Conservation (phyloP, 75 land plant genomes). For the Picea glauca region DNA sequence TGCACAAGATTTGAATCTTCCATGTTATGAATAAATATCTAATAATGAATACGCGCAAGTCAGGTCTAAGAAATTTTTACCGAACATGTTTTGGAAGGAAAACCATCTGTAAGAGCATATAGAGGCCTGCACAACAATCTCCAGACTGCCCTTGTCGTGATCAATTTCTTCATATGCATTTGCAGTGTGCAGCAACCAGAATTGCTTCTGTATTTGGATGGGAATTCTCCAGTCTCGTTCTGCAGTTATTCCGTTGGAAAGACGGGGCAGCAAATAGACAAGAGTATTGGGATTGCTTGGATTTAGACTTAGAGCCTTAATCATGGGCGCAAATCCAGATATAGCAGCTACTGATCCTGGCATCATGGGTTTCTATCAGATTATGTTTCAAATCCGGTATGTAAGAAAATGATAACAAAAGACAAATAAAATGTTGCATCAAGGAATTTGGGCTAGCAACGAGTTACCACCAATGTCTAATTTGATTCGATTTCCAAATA, state of each 20-base stretch:
- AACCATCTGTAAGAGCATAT: slow-evolving; percentile 82
- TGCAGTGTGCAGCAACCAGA: slow-evolving; percentile 60
- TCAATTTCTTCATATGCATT: slow-evolving; percentile 55
- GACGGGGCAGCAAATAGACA: slow-evolving; percentile 61
- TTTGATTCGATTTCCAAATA: slow-evolving; percentile 71
- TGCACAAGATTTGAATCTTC: no score
- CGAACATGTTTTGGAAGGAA: slow-evolving; percentile 66
- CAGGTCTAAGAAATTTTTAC: slow-evolving; percentile 17
- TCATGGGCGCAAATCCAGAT: slow-evolving; percentile 55
- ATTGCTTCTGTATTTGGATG: slow-evolving; percentile 42
- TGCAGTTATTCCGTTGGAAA: not conserved
- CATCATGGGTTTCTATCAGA: not conserved
- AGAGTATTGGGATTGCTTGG: slow-evolving; percentile 45
- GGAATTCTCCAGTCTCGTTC: slow-evolving; percentile 48
- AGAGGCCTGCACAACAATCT: slow-evolving; percentile 39
- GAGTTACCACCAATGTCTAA: slow-evolving; percentile 53
- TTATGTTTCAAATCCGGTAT: no score
- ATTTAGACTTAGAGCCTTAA: slow-evolving; percentile 38
- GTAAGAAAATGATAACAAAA: no score
- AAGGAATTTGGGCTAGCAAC: not conserved
- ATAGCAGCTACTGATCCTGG: slow-evolving; percentile 53
- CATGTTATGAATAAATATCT: no score
- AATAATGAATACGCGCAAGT: no score
- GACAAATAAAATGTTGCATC: not conserved
- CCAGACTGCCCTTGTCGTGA: slow-evolving; percentile 9